Evolutionary conservation across 23 red algal species (phyloP).

Genomic region (Chondrus crispus): DNA sequence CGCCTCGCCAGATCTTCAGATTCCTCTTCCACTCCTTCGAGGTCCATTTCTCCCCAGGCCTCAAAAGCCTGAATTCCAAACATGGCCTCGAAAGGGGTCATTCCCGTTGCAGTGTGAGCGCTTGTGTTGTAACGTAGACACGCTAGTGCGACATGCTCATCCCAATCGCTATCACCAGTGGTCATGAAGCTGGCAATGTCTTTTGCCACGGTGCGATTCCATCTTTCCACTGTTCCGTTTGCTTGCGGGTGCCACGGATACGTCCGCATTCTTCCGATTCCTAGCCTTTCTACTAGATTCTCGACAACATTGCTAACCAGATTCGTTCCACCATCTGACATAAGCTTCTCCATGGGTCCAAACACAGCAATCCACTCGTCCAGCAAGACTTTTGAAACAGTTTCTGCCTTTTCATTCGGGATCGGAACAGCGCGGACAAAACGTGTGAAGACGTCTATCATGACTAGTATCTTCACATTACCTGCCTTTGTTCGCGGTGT

Average conservation of each 20-base stretch:
- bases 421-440: not conserved
- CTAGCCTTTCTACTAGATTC: not conserved
- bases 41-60: not conserved
- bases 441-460: not conserved
- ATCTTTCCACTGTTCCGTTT: conserved; percentile 19
- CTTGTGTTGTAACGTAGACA: conserved; percentile 2
- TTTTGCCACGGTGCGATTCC: conserved; percentile 1
- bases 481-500: not conserved
- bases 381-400: conserved; percentile 5
- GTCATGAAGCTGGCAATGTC: conserved; percentile 12
- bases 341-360: conserved; percentile 6
- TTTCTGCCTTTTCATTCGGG: not conserved
- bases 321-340: not conserved
- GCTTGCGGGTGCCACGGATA: not conserved
- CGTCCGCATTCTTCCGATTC: not conserved
- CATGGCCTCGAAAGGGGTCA: conserved; percentile 10
- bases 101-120: not conserved
- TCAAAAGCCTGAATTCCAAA: conserved; percentile 14
- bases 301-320: not conserved
- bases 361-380: not conserved
- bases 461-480: not conserved
- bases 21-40: not conserved
- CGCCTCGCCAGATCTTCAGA: not conserved
- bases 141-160: not conserved
- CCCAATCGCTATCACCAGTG: conserved; percentile 4